Evolutionary conservation across 1,139 yeast species (phyloP).

Genomic region (Meyerozyma carpophila): DNA sequence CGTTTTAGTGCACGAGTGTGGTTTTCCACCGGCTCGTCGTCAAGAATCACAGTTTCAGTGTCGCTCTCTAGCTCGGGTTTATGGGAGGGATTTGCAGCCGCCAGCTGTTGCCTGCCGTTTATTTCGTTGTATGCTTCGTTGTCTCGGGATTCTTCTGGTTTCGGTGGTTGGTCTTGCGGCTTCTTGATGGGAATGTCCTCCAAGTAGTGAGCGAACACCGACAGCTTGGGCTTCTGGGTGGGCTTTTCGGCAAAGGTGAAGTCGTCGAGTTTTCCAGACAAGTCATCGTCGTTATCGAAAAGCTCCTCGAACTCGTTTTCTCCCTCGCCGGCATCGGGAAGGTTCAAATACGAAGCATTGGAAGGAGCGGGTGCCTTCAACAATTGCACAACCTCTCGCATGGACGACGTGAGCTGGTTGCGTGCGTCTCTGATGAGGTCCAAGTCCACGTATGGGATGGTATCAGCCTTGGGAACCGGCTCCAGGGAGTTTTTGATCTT

Average conservation of each 20-base stretch:
- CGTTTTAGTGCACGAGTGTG: neutral
- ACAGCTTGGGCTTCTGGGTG: neutral
- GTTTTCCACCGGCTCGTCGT: slow-evolving; percentile 3
- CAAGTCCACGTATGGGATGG: slow-evolving; percentile 39
- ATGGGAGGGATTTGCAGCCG: neutral
- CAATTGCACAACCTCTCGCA: slow-evolving; percentile 38
- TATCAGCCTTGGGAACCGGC: slow-evolving; percentile 3
- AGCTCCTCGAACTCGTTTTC: slow-evolving; percentile 1
- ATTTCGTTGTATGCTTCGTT: neutral
- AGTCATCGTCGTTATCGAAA: neutral
- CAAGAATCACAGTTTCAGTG: slow-evolving; percentile 13
- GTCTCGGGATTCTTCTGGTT: neutral
- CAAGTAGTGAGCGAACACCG: neutral
- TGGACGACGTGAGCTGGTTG: slow-evolving; percentile 33
- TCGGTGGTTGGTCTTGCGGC: neutral
- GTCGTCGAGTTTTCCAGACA: neutral
- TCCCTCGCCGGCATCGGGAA: slow-evolving; percentile 11
- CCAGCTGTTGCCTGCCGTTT: neutral
- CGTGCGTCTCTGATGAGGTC: slow-evolving; percentile 34
- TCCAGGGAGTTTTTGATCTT: slow-evolving; percentile 10
- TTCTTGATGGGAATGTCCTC: neutral
- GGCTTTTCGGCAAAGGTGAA: neutral
- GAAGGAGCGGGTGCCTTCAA: slow-evolving; percentile 31
- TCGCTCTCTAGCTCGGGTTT: slow-evolving; percentile 9
- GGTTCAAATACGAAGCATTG: slow-evolving; percentile 14